Conservation (phyloP, 208 protist genomes). For the Crithidia expoeki region DNA sequence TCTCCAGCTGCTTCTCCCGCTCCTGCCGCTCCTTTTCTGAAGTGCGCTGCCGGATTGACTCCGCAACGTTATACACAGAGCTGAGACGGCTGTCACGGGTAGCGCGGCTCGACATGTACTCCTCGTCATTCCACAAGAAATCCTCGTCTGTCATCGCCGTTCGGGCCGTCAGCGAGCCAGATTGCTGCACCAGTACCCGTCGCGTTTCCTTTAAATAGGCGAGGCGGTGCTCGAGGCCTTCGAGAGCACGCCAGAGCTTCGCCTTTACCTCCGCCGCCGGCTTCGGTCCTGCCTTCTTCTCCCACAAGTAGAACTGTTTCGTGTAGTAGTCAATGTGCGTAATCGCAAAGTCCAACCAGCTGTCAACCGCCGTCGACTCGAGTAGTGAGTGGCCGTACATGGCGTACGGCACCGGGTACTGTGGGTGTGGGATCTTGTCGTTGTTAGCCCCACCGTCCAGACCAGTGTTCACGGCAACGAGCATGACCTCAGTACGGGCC, state of each 20-base stretch:
- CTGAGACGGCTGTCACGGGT: conserved; percentile 39
- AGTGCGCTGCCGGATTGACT: conserved; percentile 31
- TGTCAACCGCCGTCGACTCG: conserved; percentile 73
- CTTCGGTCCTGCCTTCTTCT: conserved; percentile 21
- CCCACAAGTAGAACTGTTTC: conserved; percentile 18
- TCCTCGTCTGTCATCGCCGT: conserved; percentile 31
- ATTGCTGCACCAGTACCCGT: conserved; percentile 35
- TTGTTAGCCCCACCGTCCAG: conserved; percentile 17
- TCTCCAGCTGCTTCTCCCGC: conserved; percentile 37
- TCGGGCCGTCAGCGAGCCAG: conserved; percentile 31
- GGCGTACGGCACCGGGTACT: conserved; percentile 61
- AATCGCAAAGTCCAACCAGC: conserved; percentile 79
- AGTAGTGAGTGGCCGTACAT: conserved; percentile 71
- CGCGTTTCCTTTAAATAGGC: conserved; percentile 39
- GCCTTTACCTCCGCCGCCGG: conserved; percentile 21
- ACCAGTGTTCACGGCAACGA: conserved; percentile 29
- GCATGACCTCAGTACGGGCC: conserved; percentile 56
- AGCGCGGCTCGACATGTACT: conserved; percentile 28
- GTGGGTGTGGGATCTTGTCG: conserved; percentile 55
- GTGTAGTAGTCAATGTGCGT: conserved; percentile 52
- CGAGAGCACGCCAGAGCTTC: conserved; percentile 36
- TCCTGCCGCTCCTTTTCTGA: conserved; percentile 42
- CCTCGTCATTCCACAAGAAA: conserved; percentile 28
- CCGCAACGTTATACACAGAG: conserved; percentile 55
- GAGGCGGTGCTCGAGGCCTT: conserved; percentile 54